Evolutionary conservation across 1,139 yeast genomes (phyloP), one percentile per base, ranked within the genome.

Genomic region (Yamadazyma triangularis): DNA sequence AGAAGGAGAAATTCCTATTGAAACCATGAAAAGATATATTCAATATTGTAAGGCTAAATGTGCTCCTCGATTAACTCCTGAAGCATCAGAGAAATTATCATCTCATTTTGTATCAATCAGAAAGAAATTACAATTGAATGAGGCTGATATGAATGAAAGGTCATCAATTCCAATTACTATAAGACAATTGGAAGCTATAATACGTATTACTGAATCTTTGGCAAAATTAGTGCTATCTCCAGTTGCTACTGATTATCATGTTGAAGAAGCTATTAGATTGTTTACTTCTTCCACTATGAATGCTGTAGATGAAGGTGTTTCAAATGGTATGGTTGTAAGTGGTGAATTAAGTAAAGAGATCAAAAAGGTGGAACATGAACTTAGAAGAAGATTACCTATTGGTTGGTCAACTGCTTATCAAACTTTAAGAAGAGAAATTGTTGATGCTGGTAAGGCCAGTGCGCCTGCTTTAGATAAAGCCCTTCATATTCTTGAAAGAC

Each of bases 261-360:
- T 91, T 11, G 93, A 87, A 50, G 98, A 93, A 57, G 97, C 97
- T 1, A 85, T 93, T 40, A 68, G 99, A 48, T 63, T 93, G 38
- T 93, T 93, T 60, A 85, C 87, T 38, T 96, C 98, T 0, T 91
- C 98, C 1, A 93, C 99, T 0, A 88, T 93, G 95, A 91, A 88
- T 53, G 98, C 98, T 0, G 95, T 93, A 11, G 85, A 84, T 24
- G 93, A 86, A 57, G 94, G 88, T 35, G 79, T 79, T 25, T 56
- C 62, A 8, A 58, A 60, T 32, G 73, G 71, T 13, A 42, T 58
- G 33, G 48, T 58, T 22, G 53, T 72, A 4, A 77, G 73, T 39
- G 70, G 71, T 34, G 73, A 74, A 43, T 57, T 83, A 40, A 70
- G 73, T 35, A 73, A 75, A 23, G 93, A 88, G 51, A 87, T 89